These are phyloP conservation scores for Skeletonema tropicum DNA, from an alignment of 108 stramenopile species.

Conservation along the genomic window DNA sequence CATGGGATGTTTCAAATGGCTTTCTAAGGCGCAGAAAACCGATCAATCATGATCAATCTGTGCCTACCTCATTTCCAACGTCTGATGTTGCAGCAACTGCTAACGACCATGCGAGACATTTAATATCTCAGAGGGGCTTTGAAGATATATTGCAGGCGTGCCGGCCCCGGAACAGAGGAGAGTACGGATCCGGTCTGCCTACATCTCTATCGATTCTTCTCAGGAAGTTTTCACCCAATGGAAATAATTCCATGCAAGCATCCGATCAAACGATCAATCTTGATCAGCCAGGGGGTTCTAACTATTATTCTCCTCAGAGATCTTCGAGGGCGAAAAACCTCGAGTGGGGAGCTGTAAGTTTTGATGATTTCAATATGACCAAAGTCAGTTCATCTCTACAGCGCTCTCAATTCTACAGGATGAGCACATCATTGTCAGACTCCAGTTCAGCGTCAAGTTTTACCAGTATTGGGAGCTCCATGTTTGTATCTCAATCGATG, in stretches of 20 bases:
- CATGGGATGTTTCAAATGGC: conserved; percentile 56
- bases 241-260: not conserved
- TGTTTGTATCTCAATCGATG: conserved; percentile 5
- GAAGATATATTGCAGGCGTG: conserved; percentile 87
- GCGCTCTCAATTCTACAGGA: conserved; percentile 2
- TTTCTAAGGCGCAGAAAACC: conserved; percentile 35
- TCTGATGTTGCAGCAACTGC: conserved; percentile 8
- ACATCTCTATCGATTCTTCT: conserved; percentile 30
- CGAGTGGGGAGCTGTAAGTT: conserved; percentile 51
- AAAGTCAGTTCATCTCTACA: conserved; percentile 12
- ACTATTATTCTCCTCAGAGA: conserved; percentile 8
- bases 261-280: not conserved
- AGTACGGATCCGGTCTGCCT: conserved; percentile 44
- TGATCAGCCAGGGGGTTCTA: not conserved
- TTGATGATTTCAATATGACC: conserved; percentile 30
- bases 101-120: conserved; percentile 60
- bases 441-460: conserved; percentile 32
- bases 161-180: conserved; percentile 61
- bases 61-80: not conserved
- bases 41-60: not conserved
- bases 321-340: conserved; percentile 21
- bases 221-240: conserved; percentile 12
- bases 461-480: conserved; percentile 25
- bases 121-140: conserved; percentile 78
- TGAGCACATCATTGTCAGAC: conserved; percentile 15